Evolutionary conservation across 2,329 filamentous ascomycete species (phyloP), one percentile per base, ranked within the genome.

Genomic region (Beauveria sp.): DNA sequence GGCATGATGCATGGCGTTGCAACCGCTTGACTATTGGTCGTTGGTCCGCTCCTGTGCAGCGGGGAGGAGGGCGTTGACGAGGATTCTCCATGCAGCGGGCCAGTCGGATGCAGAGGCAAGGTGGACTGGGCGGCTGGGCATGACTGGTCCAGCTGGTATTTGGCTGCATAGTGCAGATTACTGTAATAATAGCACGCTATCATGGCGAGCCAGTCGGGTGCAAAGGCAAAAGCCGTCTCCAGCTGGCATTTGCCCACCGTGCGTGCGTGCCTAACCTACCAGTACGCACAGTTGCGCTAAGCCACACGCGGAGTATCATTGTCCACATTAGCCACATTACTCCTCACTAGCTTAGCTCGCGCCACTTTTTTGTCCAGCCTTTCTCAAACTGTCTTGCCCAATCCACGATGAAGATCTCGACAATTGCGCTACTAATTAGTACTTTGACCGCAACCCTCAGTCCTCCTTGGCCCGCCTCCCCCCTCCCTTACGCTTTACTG

Each of bases 371-470:
- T 14, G 12, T 52, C 50, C 12, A 20, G n/a, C 45, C 49, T 12
- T 26, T 50, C 46, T 50, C 14, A 24, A 28, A 24, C 14, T 9
- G 14, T n/a, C n/a, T 26, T 38, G 5, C 3, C 56, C 56, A 53
- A 53, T 38, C 49, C 48, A 53, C 57, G 57, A 60, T 60, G 57
- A 38, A 60, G 57, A 60, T 60, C 59, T 61, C 59, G 43, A 55
- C 59, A 61, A 54, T 49, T 34, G 57, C 50, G 57, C n/a, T 34
- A 26, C 38, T 38, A 14, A 18, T 38, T 20, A 38, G 34, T 38
- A 38, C 43, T 43, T 43, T 58, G 46, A 51, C 46, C 56, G 46
- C 46, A 51, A 34, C 42, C 3, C 54, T 38, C 46, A 50, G 18
- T 46, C 40, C 5, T 24, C 26, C 31, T 28, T 38, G 55, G 51